These are phyloP conservation scores for Coprinopsis marcescibilis DNA, from an alignment of 768 basidiomycete genomes.

Conservation along the genomic window DNA sequence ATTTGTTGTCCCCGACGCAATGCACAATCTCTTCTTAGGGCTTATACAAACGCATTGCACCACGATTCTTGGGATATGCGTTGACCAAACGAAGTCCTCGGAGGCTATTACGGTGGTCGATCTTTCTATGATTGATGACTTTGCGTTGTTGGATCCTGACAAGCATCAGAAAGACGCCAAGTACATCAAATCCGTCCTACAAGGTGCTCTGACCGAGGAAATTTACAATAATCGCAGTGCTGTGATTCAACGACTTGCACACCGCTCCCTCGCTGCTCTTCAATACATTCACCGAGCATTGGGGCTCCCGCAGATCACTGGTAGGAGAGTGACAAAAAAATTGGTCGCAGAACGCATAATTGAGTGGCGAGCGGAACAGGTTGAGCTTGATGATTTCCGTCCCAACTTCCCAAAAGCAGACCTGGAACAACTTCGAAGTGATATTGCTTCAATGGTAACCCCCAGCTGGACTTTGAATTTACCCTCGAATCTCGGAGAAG, in stretches of 20 bases:
- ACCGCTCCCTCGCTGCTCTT: neutral
- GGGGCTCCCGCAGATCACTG: neutral
- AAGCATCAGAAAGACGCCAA: neutral
- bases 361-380: neutral
- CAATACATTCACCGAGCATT: neutral
- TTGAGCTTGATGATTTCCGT: constrained; percentile 4
- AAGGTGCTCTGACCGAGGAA: neutral
- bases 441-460: constrained; percentile 17
- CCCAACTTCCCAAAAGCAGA: constrained; percentile 8
- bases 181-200: neutral
- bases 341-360: neutral
- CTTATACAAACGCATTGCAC: constrained; percentile 22
- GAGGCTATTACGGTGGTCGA: neutral
- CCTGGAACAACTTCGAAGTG: constrained; percentile 18
- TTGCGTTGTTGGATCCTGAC: neutral
- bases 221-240: neutral
- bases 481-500: constrained; percentile 17
- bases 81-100: neutral
- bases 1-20: constrained; percentile 26
- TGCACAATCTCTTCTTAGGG: constrained; percentile 32
- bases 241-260: neutral
- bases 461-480: constrained; percentile 22
- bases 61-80: constrained; percentile 17
- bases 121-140: neutral
- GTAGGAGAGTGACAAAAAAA: neutral